A percentile compares a stretch with the other conserved stretches of the same genome.
Conservation (phyloP, 306 rosid genomes). For the Fagus sylvatica region DNA sequence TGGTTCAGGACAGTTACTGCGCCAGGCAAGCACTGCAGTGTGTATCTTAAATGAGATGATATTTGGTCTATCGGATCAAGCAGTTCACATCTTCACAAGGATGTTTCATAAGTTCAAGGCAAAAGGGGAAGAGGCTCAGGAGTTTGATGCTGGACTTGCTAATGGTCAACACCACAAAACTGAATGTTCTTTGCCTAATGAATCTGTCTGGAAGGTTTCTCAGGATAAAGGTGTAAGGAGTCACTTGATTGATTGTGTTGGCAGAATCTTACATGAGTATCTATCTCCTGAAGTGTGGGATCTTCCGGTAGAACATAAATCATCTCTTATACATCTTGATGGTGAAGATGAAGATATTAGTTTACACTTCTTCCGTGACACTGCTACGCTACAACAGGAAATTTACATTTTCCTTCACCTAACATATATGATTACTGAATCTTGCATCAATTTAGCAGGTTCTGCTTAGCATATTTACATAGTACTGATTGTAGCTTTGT, state of each 20-base stretch:
- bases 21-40: conserved; percentile 90
- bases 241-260: conserved; percentile 72
- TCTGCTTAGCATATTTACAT: conserved; percentile 15
- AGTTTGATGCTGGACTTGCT: conserved; percentile 10
- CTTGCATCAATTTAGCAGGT: conserved; percentile 18
- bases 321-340: conserved; percentile 40
- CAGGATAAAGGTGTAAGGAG: conserved; percentile 51
- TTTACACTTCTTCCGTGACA: conserved; percentile 66
- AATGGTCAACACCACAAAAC: conserved; percentile 31
- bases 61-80: conserved; percentile 81
- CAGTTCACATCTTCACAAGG: conserved; percentile 47
- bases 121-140: conserved; percentile 37
- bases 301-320: conserved; percentile 53
- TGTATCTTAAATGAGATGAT: conserved; percentile 92
- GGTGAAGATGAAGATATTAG: conserved; percentile 58
- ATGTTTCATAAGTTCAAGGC: conserved; percentile 53
- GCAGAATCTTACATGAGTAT: conserved; percentile 83
- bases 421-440: conserved; percentile 21
- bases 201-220: conserved; percentile 62
- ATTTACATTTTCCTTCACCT: conserved; percentile 35
- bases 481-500: conserved; percentile 32
- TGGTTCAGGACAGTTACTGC: conserved; percentile 83
- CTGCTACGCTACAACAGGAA: conserved; percentile 84
- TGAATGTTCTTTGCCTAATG: conserved; percentile 25
- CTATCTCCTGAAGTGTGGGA: conserved; percentile 87